Evolutionary conservation across 2,329 filamentous ascomycete genomes (phyloP).

Genomic region (Apiospora malaysiana): DNA sequence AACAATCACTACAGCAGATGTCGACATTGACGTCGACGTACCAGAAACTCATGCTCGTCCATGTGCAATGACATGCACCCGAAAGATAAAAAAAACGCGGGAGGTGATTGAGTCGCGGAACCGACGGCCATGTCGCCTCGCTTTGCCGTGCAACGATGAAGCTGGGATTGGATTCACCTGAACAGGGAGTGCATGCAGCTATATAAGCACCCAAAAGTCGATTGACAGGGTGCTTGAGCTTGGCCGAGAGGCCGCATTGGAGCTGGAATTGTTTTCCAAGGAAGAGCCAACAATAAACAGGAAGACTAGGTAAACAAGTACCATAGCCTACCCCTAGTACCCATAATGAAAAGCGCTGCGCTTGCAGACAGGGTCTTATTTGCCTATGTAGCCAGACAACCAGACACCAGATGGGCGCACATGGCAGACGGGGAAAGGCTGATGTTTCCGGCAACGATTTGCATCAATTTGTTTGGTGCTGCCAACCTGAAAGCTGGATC

Average conservation of each 20-base stretch:
- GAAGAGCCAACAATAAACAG: background rate
- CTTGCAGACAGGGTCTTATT: background rate
- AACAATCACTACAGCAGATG: background rate
- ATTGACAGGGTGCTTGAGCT: background rate
- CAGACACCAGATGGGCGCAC: background rate
- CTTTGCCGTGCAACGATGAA: background rate
- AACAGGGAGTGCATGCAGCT: background rate
- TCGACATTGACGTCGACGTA: background rate
- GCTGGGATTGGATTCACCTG: background rate
- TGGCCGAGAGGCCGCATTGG: background rate
- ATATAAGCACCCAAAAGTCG: background rate
- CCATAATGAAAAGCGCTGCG: background rate
- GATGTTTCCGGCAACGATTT: background rate
- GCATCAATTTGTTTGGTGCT: background rate
- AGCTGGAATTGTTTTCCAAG: background rate
- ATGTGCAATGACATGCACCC: background rate
- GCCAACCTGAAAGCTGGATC: slow-evolving; percentile 8
- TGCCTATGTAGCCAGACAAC: background rate
- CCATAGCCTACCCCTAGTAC: background rate
- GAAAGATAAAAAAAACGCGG: background rate
- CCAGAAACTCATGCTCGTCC: background rate
- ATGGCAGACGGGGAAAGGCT: background rate
- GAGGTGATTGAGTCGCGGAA: background rate
- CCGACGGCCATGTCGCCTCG: background rate
- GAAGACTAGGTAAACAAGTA: background rate